Evolutionary conservation across 1,284 basidiomycete genomes (phyloP), one percentile per base, ranked within the genome.

Genomic region (Boletus sp.): DNA sequence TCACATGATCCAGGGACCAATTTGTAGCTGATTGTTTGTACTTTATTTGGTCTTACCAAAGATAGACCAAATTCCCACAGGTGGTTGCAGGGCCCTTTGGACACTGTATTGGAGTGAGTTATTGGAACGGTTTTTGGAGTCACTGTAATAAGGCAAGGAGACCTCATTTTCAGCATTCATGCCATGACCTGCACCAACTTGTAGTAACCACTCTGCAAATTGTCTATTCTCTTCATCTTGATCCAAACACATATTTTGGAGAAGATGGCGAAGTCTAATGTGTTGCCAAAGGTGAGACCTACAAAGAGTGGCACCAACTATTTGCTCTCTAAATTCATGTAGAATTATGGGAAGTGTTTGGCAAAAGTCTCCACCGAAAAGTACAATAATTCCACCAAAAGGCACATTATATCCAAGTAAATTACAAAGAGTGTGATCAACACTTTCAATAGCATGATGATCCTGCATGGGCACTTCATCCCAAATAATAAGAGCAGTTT

Each of bases 361-460:
- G 5, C 46, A 28, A 19, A 75, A 81, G 54, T 81, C 77, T 2
- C 79, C 80, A 44, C 76, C 73, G 63, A 80, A 76, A 0, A 81
- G 58, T 1, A 77, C 62, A 46, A 76, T 73, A 1, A 77, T 63
- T 2, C 79, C 80, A 19, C 77, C 80, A 76, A 80, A 82, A 2
- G 71, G 70, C 1, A 4, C 3, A n/a, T 21, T 4, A 8, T 46
- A 9, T 7, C 16, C 23, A 19, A 30, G 28, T 1, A 44, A n/a
- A 44, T 44, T 11, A 14, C 23, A 2, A 3, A 48, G 7, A 30
- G 46, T 47, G 8, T 10, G 44, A 52, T 58, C 56, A 3, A 58
- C 31, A 47, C 17, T 17, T 17, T 58, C 56, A 6, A 58, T 25
- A 2, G n/a, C 50, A 52, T 58, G n/a, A 28, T 16, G 16, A 25